Base-by-base conservation (phyloP, 371 early-diverging fungal genomes). In the Rhizomucor miehei region DNA sequence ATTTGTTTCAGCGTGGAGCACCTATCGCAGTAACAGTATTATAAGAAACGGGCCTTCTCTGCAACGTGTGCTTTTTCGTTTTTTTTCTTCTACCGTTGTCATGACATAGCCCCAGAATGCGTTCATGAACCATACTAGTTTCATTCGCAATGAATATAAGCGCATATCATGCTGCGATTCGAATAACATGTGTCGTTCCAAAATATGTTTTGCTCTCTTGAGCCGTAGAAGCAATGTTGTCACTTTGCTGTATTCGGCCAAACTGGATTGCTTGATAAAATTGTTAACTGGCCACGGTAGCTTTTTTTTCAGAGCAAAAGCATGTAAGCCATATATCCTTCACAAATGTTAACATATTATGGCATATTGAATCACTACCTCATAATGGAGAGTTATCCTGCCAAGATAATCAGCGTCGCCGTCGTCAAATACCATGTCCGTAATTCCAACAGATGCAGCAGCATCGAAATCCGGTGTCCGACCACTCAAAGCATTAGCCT, bases 101-200 rank as follows among this genome's bases (percentile, higher is more conserved):
- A 77, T 73, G 6, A 72, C 50, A 54, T 79, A 79, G 36, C 72
- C 52, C 69, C 73, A 77, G 46, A 79, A 63, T 12, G 69, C 57
- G 51, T 79, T 75, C 2, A 79, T 61, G 56, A 79, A 77, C 80
- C 80, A 79, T 6, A 79, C 56, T 16, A 79, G 56, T 8, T 60
- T 66, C 63, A 77, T 65, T 9, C 80, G 62, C 46, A 79, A 39
- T 0, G 70, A 59, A 58, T 77, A 74, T 49, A 77, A 65, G 20
- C 38, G 24, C 48, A 48, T 65, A 8, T 48, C 46, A 29, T 57
- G 19, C 16, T 34, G 36, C 24, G 44, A 39, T 25, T 51, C 58
- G 21, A 66, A 71, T 11, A 77, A 40, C 5, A 66, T 65, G 23
- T 71, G 62, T 12, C 73, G 63, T 50, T 79, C 80, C 51, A 79